A percentile compares a stretch with the other conserved stretches of the same genome.
Evolutionary conservation across 1,139 yeast genomes (phyloP).

Genomic region (Kodamaea sp.): DNA sequence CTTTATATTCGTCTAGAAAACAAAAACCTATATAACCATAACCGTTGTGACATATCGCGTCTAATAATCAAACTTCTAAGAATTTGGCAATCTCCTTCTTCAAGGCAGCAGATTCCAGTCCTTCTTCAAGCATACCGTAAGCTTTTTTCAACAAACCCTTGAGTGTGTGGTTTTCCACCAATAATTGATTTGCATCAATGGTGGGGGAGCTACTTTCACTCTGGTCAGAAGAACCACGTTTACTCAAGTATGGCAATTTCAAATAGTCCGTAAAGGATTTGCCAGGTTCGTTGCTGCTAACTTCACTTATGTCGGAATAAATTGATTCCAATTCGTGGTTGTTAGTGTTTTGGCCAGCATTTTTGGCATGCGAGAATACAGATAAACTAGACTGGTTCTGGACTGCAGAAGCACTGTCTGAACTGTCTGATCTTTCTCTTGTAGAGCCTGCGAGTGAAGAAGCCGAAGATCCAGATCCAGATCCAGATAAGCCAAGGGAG

Average conservation of each 20-base stretch:
- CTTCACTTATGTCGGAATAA: constrained; percentile 30
- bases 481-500: constrained; percentile 14
- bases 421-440: constrained; percentile 14
- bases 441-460: constrained; percentile 10
- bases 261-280: constrained; percentile 28
- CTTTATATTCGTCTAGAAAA: no score
- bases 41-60: no score
- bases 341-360: constrained; percentile 1
- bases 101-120: constrained; percentile 14
- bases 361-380: constrained; percentile 16
- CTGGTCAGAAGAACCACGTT: constrained; percentile 13
- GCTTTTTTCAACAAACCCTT: constrained; percentile 29
- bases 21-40: no score
- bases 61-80: constrained; percentile 7
- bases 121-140: constrained; percentile 22
- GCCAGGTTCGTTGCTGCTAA: constrained; percentile 14
- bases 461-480: constrained; percentile 7
- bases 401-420: constrained; percentile 9
- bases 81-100: constrained; percentile 15
- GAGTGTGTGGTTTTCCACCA: constrained; percentile 28
- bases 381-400: constrained; percentile 23
- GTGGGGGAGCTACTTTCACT: no score
- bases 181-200: constrained; percentile 14
- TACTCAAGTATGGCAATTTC: constrained; percentile 24
- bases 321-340: constrained; percentile 32